phyloP scores from a whole-genome alignment of 768 basidiomycete species.

The Kwoniella bestiolae region DNA sequence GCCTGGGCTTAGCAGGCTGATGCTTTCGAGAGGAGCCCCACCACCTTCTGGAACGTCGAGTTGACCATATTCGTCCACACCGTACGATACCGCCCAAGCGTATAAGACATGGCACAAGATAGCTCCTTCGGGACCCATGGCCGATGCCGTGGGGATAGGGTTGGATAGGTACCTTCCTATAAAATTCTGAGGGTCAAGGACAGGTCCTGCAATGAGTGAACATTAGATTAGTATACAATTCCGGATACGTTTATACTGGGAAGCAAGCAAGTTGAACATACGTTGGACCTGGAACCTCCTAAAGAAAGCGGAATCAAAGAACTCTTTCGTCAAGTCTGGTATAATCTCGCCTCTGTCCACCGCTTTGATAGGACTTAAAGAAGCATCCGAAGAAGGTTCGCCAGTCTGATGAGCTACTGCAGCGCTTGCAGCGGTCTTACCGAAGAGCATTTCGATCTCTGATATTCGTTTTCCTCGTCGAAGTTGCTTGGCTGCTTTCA shows the following conservation, averaged over 20 bases:
- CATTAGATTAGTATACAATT: background rate
- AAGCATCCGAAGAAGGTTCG: slow-evolving; percentile 12
- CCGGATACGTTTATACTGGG: too few species aligned
- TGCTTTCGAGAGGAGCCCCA: slow-evolving; percentile 20
- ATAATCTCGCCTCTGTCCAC: slow-evolving; percentile 60
- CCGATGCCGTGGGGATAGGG: slow-evolving; percentile 60
- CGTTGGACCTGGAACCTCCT: slow-evolving; percentile 81
- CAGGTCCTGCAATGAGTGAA: slow-evolving; percentile 67
- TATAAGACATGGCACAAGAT: slow-evolving; percentile 79
- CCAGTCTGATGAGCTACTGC: slow-evolving; percentile 18
- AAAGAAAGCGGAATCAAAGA: slow-evolving; percentile 86
- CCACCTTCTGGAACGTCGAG: slow-evolving; percentile 59
- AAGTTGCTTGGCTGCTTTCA: slow-evolving; percentile 85
- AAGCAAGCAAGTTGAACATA: too few species aligned
- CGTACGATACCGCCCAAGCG: slow-evolving; percentile 88
- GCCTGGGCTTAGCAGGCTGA: slow-evolving; percentile 27
- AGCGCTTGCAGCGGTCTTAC: slow-evolving; percentile 32
- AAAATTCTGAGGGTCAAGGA: slow-evolving; percentile 81
- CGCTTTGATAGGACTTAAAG: slow-evolving; percentile 13
- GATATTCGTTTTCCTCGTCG: slow-evolving; percentile 53
- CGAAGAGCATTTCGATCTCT: slow-evolving; percentile 50
- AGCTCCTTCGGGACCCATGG: slow-evolving; percentile 71
- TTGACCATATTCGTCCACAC: slow-evolving; percentile 76
- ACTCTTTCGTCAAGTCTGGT: slow-evolving; percentile 73
- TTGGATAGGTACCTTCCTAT: slow-evolving; percentile 63